Percentiles rank a stretch among this genome's conserved stretches.
These are phyloP conservation scores for Phaeolepiota aurea DNA, from an alignment of 768 basidiomycete species.

Conservation along the genomic window DNA sequence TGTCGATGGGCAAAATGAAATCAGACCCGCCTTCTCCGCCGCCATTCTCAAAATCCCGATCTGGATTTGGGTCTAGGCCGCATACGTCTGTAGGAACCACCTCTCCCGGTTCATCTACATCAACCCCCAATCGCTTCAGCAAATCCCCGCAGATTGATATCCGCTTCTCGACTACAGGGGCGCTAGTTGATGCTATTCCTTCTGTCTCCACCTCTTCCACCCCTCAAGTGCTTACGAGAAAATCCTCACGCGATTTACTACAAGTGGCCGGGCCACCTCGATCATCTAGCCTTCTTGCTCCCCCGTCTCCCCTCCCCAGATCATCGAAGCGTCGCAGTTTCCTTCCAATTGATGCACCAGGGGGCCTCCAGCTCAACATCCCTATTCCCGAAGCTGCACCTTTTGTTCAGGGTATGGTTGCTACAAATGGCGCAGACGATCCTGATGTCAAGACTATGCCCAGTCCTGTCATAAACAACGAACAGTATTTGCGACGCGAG, in stretches of 20 bases:
- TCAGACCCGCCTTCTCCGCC: constrained; percentile 37
- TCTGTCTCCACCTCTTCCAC: constrained; percentile 21
- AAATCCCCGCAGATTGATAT: constrained; percentile 58
- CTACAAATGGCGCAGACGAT: constrained; percentile 30
- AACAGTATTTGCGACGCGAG: constrained; percentile 51
- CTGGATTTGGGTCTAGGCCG: constrained; percentile 15
- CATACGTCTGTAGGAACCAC: constrained; percentile 19
- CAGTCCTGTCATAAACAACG: constrained; percentile 36
- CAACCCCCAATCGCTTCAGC: constrained; percentile 24
- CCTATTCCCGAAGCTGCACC: constrained; percentile 55
- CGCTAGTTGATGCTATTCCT: constrained; percentile 38
- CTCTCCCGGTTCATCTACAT: constrained; percentile 15
- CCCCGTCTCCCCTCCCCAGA: constrained; percentile 36
- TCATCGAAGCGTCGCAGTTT: constrained; percentile 79
- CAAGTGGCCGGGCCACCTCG: constrained; percentile 15
- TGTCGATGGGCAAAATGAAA: constrained; percentile 94
- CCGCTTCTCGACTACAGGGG: constrained; percentile 65
- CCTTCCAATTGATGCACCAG: constrained; percentile 71
- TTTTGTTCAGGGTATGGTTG: constrained; percentile 45
- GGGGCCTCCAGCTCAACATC: constrained; percentile 42
- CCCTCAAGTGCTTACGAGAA: constrained; percentile 14
- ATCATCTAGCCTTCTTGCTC: constrained; percentile 29
- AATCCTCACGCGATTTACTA: constrained; percentile 18
- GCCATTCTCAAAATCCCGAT: constrained; percentile 17
- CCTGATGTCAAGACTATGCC: constrained; percentile 27